Evolutionary conservation across 2,329 filamentous ascomycete species (phyloP), one percentile per base, ranked within the genome.

Genomic region (Trichoderma endophyticum): DNA sequence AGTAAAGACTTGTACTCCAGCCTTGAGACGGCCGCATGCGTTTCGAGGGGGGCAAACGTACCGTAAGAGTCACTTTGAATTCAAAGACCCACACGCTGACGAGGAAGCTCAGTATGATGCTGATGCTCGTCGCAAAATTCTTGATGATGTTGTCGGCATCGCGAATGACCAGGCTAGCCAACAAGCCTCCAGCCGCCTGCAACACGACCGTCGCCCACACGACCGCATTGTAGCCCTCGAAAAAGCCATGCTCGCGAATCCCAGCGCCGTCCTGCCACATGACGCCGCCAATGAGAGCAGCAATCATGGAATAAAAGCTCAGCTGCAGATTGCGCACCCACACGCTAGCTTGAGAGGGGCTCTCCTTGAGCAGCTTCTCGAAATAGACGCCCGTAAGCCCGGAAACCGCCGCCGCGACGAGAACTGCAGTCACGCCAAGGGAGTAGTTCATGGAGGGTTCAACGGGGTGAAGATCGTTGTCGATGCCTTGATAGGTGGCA

Each of bases 321-420:
- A 99, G 85, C 81, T 99, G 96, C 61, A 98, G 92, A 80, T 98
- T 99, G 73, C 96, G 91, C 57, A 96, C 91, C 96, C 96, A 99
- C 15, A 98, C 86, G 0, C 93, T 95, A 6, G 91, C 91, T 62
- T 90, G 87, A 2, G 87, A 87, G 0, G 89, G 87, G n/a, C 92
- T 92, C 75, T 97, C 92, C 80, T 97, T 97, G 70, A 98, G 85
- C 3, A 98, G 90, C 82, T 97, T 98, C 81, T 98, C 93, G 75
- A 95, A 95, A 77, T 93, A 94, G 1, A 95, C 93, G 0, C 94
- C 93, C 0, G 94, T 95, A 63, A 97, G 83, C 3, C 94, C 94
- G 1, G 95, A 97, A 8, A 96, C 87, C 11, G 91, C 84, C 66
- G 94, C 95, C 14, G 94, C 92, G 12, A 92, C 83, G 54, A 97